Evolutionary conservation across 306 rosid genomes (phyloP).

Genomic region (Pyrus communis): DNA sequence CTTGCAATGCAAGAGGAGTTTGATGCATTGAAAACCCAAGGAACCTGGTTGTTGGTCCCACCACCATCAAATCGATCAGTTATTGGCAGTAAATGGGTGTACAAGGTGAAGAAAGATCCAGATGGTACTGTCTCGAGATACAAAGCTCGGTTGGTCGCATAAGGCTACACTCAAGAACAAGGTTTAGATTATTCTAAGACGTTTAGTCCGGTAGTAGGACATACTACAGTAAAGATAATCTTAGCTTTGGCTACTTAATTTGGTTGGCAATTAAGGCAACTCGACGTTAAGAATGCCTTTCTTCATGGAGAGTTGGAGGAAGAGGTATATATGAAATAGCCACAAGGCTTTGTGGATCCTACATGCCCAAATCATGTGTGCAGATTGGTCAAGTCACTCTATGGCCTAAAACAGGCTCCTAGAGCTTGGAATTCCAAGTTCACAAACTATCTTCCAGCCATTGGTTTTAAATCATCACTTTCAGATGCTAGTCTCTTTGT

Average conservation of each 20-base stretch:
- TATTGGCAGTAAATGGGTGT: neutral
- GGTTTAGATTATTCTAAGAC: neutral
- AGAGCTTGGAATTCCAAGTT: neutral
- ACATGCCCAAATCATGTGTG: neutral
- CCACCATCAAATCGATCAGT: neutral
- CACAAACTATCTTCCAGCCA: neutral
- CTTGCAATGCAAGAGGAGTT: neutral
- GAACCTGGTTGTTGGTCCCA: neutral
- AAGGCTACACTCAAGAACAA: neutral
- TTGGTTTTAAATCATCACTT: neutral
- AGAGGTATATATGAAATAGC: neutral
- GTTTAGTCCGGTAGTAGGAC: neutral
- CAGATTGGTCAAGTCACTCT: neutral
- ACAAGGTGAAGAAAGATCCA: neutral
- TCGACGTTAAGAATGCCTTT: neutral
- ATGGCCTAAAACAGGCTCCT: neutral
- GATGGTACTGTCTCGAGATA: neutral
- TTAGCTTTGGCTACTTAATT: neutral
- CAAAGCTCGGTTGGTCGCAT: neutral
- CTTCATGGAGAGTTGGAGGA: neutral
- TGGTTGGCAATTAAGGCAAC: neutral
- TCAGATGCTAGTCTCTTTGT: neutral
- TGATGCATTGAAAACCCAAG: neutral
- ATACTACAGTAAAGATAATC: neutral
- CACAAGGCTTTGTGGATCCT: neutral